Evolutionary conservation across 1,139 yeast genomes (phyloP), one percentile per base, ranked within the genome.

Genomic region (Lodderomyces beijingensis): DNA sequence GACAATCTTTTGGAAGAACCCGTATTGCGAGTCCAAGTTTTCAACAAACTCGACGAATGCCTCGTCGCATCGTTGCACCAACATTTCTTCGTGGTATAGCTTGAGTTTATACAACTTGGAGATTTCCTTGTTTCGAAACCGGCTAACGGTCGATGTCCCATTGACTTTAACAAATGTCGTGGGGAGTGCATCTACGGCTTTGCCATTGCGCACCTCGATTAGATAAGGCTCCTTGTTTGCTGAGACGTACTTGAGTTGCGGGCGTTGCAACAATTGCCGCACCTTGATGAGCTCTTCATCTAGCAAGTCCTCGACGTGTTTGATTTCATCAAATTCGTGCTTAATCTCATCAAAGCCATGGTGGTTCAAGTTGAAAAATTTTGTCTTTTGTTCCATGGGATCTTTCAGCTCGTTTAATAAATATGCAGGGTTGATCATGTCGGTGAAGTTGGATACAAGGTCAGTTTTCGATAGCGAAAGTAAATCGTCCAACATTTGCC

Each of bases 151-250:
- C 39, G 77, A 77, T 0, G 95, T 86, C 5, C 83, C 80, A 45
- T 75, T 82, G 24, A 83, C 73, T 44, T 85, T 78, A 8, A 80
- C 59, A 95, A 96, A 91, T 37, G 75, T 77, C 1, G 59, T 44
- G 0, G 97, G 96, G 2, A 88, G 57, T 2, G 59, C 56, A 32
- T 71, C 73, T 4, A 73, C 65, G 31, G 74, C 53, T 31, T 59
- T 75, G 1, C 74, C 63, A 42, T 79, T 78, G 31, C 85, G 59
- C 0, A 89, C 79, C 48, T 88, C 96, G 15, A 91, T 70, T 25
- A 88, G 59, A 47, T 80, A 81, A 1, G 85, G 78, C 25, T 79
- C 84, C 36, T 77, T 78, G 32, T 73, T 68, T 33, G 75, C 76
- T 12, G 79, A 70, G 7, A 68, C 62, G 45, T 65, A 87, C 17